Percentiles rank a stretch among this genome's conserved stretches.
phyloP scores from a whole-genome alignment of 208 protist genomes.

The Leishmania turanica region DNA sequence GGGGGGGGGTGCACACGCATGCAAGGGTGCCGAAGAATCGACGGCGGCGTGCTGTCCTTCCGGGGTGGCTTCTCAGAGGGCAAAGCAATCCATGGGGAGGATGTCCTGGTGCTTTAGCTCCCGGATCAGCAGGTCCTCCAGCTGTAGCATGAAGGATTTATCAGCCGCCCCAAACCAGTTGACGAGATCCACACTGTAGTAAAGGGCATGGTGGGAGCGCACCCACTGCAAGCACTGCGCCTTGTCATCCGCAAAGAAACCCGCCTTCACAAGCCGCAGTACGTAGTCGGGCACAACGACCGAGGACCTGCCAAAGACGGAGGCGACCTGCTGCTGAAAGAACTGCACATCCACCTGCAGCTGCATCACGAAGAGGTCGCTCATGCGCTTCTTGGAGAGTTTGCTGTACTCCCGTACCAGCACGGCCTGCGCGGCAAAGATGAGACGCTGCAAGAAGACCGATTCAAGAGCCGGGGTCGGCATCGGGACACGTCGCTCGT shows the following conservation, averaged over 20 bases:
- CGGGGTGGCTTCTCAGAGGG: constrained; percentile 2
- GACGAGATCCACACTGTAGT: constrained; percentile 63
- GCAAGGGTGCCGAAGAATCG: too few relatives aligned
- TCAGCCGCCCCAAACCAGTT: constrained; percentile 69
- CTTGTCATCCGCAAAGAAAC: constrained; percentile 66
- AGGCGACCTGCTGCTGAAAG: constrained; percentile 73
- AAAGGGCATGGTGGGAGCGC: constrained; percentile 50
- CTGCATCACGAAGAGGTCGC: constrained; percentile 80
- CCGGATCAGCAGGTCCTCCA: constrained; percentile 61
- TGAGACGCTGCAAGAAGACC: constrained; percentile 63
- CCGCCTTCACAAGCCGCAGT: constrained; percentile 65
- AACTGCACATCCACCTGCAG: constrained; percentile 81
- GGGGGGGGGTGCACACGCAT: not conserved
- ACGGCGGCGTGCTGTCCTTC: not conserved
- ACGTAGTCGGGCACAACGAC: constrained; percentile 71
- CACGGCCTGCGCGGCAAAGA: constrained; percentile 72
- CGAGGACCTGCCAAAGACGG: constrained; percentile 50
- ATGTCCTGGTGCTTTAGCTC: constrained; percentile 69
- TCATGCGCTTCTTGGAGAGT: constrained; percentile 68
- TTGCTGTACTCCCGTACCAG: constrained; percentile 80
- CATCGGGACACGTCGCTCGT: constrained; percentile 55
- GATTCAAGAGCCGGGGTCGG: constrained; percentile 67
- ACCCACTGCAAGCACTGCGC: constrained; percentile 67
- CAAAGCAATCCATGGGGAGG: constrained; percentile 67
- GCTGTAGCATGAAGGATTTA: constrained; percentile 49